These are phyloP conservation scores for Cephalotrichum gorgonifer DNA, from an alignment of 2,329 filamentous ascomycete species.

Conservation along the genomic window DNA sequence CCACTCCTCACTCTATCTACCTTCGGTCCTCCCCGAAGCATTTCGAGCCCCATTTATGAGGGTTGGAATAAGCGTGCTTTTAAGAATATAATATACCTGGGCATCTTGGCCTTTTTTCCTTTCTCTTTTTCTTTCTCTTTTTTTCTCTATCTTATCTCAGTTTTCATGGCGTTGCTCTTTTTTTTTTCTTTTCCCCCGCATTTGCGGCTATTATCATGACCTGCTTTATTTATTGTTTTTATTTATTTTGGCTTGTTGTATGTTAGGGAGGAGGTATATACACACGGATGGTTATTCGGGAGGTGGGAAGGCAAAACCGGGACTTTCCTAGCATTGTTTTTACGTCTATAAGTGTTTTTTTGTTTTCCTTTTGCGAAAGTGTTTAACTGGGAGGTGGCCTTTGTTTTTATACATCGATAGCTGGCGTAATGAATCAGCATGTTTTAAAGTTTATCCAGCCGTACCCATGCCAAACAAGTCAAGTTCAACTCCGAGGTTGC, in stretches of 20 bases:
- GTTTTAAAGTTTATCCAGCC: neutral
- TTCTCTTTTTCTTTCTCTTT: neutral
- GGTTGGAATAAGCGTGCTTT: too few species aligned
- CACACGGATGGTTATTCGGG: too few species aligned
- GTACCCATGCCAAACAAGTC: neutral
- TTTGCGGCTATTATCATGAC: neutral
- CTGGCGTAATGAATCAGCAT: neutral
- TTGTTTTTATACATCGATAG: slow-evolving; percentile 4
- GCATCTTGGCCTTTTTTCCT: too few species aligned
- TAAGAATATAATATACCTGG: too few species aligned
- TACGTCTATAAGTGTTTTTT: neutral
- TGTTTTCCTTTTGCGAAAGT: neutral
- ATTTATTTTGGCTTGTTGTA: neutral
- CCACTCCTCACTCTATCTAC: too few species aligned
- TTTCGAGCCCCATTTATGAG: too few species aligned
- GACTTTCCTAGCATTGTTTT: neutral
- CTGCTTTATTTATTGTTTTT: neutral
- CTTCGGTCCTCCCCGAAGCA: too few species aligned
- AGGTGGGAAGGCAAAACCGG: neutral
- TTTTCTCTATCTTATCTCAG: too few species aligned
- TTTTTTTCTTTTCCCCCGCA: neutral
- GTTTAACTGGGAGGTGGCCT: neutral
- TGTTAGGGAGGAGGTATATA: slow-evolving; percentile 1
- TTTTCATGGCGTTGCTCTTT: too few species aligned
- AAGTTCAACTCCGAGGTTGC: too few species aligned